Evolutionary conservation across 306 rosid genomes (phyloP).

Genomic region (Psophocarpus tetragonolobus): DNA sequence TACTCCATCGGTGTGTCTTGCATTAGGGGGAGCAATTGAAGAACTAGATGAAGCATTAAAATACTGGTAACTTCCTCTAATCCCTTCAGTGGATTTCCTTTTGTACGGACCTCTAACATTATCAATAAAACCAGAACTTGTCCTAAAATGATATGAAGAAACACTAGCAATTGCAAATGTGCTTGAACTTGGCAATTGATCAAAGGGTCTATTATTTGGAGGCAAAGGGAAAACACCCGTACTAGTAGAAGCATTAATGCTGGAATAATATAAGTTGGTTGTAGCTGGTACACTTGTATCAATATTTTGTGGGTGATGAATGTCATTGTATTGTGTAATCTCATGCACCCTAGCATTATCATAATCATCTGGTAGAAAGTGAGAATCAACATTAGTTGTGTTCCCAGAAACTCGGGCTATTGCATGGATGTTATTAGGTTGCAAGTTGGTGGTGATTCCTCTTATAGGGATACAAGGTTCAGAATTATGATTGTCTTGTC

Average conservation of each 20-base stretch:
- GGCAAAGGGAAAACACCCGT: conserved; percentile 63
- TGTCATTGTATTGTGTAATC: conserved; percentile 55
- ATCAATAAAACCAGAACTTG: conserved; percentile 60
- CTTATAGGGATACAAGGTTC: conserved; percentile 59
- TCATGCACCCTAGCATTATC: conserved; percentile 69
- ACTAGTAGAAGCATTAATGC: conserved; percentile 68
- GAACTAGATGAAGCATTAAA: conserved; percentile 65
- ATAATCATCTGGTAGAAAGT: conserved; percentile 63
- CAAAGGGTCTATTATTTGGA: conserved; percentile 55
- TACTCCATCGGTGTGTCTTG: conserved; percentile 67
- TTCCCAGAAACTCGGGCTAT: conserved; percentile 65
- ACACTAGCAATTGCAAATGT: conserved; percentile 52
- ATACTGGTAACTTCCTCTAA: conserved; percentile 62
- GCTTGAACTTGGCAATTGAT: conserved; percentile 65
- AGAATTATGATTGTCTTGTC: conserved; percentile 64
- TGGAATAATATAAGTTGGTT: conserved; percentile 61
- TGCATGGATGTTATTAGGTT: conserved; percentile 56
- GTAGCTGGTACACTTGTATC: conserved; percentile 59
- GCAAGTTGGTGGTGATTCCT: conserved; percentile 49
- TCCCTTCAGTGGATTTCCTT: conserved; percentile 72
- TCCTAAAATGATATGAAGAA: conserved; percentile 64
- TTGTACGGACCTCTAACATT: conserved; percentile 80
- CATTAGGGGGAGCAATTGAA: conserved; percentile 57
- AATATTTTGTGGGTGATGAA: conserved; percentile 66
- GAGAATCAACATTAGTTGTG: conserved; percentile 54